Evolutionary conservation across 208 protist species (phyloP).

Genomic region (Crithidia bombi): DNA sequence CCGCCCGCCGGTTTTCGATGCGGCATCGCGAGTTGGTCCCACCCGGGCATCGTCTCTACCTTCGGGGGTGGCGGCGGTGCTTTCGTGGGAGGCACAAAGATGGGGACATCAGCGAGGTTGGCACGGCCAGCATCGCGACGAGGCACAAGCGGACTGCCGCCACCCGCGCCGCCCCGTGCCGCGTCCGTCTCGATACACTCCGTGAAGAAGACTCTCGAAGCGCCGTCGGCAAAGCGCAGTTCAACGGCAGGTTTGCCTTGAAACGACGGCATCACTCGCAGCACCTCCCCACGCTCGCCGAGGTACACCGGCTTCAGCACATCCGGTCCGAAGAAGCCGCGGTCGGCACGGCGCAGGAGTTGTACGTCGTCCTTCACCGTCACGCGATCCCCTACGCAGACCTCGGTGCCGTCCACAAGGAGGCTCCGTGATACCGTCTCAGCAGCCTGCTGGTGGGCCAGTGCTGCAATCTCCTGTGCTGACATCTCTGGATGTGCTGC

Average conservation of each 20-base stretch:
- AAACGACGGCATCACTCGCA: slow-evolving; percentile 67
- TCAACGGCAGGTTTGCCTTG: slow-evolving; percentile 83
- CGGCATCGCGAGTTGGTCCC: slow-evolving; percentile 26
- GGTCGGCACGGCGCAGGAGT: slow-evolving; percentile 49
- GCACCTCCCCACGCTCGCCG: slow-evolving; percentile 70
- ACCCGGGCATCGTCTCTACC: slow-evolving; percentile 21
- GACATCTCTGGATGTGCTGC: slow-evolving; percentile 40
- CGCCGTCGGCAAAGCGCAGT: slow-evolving; percentile 84
- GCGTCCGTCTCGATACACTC: slow-evolving; percentile 61
- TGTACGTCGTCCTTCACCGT: slow-evolving; percentile 57
- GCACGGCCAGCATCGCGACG: background rate
- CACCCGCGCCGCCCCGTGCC: slow-evolving; percentile 14
- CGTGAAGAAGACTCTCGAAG: slow-evolving; percentile 73
- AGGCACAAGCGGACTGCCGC: slow-evolving; percentile 4
- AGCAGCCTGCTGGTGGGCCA: slow-evolving; percentile 47
- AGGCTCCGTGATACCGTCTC: slow-evolving; percentile 35
- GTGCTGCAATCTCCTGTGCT: slow-evolving; percentile 49
- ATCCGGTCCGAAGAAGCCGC: slow-evolving; percentile 64
- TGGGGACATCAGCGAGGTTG: slow-evolving; percentile 9
- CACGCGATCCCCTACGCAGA: slow-evolving; percentile 66
- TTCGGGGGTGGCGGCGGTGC: slow-evolving; percentile 13
- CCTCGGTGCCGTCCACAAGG: slow-evolving; percentile 33
- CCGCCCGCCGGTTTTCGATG: slow-evolving; percentile 16
- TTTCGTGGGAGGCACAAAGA: slow-evolving; percentile 1
- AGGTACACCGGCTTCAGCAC: slow-evolving; percentile 84